A percentile compares a stretch with the other conserved stretches of the same genome.
These are phyloP conservation scores for Scutellaria baicalensis DNA, from an alignment of 257 asterid genomes.

Conservation along the genomic window DNA sequence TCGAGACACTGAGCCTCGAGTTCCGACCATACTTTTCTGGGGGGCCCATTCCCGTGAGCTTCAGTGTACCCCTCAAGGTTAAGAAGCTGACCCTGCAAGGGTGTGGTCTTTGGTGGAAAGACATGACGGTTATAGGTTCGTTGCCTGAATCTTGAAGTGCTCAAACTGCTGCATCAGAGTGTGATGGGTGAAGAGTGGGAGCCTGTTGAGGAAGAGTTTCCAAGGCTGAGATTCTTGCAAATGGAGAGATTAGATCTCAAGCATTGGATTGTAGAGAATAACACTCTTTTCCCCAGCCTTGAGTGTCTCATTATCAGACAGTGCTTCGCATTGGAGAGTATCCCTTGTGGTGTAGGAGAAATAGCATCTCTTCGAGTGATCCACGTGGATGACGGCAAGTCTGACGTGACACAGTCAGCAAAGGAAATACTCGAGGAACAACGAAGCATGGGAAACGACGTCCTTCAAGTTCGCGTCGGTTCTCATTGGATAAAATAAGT, in stretches of 20 bases:
- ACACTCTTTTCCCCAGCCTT: neutral
- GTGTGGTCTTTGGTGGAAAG: constrained; percentile 13
- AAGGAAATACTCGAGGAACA: constrained; percentile 13
- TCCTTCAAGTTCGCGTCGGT: constrained; percentile 7
- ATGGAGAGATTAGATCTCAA: constrained; percentile 15
- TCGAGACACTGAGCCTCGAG: constrained; percentile 13
- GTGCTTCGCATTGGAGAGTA: constrained; percentile 10
- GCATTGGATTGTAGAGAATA: constrained; percentile 9
- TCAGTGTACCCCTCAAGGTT: constrained; percentile 1
- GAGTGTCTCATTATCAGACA: constrained; percentile 13
- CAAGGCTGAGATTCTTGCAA: constrained; percentile 8
- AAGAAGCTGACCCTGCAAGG: constrained; percentile 16
- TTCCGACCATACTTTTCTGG: neutral
- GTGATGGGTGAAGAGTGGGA: constrained; percentile 17
- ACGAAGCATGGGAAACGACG: constrained; percentile 19
- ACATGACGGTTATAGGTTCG: constrained; percentile 8
- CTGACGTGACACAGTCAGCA: constrained; percentile 3
- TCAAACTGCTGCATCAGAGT: constrained; percentile 4
- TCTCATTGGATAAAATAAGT: no score
- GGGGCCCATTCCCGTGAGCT: neutral
- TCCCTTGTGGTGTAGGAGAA: constrained; percentile 22
- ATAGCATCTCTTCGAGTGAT: constrained; percentile 10
- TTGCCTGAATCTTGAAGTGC: constrained; percentile 24
- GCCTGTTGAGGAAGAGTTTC: constrained; percentile 6
- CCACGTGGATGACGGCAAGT: neutral